These are phyloP conservation scores for Cyberlindnera amylophila DNA, from an alignment of 805 yeast species.

Conservation along the genomic window DNA sequence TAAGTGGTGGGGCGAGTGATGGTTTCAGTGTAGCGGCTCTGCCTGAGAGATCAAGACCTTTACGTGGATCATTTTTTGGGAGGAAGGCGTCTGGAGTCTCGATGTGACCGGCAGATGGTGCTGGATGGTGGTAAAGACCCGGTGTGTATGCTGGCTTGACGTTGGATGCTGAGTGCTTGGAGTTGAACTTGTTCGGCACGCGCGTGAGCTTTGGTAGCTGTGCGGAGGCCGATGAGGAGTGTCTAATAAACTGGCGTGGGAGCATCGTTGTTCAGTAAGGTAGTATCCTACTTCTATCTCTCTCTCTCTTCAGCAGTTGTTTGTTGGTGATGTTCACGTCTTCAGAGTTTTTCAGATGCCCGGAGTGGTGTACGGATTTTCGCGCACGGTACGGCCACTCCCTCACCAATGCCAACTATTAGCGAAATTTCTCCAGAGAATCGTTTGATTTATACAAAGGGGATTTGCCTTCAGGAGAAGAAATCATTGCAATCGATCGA, in stretches of 20 bases:
- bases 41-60: conserved; percentile 31
- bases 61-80: conserved; percentile 59
- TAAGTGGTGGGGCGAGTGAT: conserved; percentile 35
- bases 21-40: conserved; percentile 10
- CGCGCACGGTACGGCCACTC: too few relatives aligned
- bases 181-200: conserved; percentile 58
- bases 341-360: too few relatives aligned
- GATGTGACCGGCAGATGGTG: conserved; percentile 57
- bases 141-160: conserved; percentile 51
- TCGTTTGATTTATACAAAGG: too few relatives aligned
- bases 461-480: too few relatives aligned
- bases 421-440: too few relatives aligned
- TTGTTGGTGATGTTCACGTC: too few relatives aligned
- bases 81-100: conserved; percentile 67
- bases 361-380: too few relatives aligned
- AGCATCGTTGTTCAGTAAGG: too few relatives aligned
- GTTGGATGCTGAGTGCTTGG: conserved; percentile 53
- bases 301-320: too few relatives aligned
- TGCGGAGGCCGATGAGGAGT: conserved; percentile 8
- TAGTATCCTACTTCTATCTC: too few relatives aligned
- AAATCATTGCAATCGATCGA: too few relatives aligned
- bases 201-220: conserved; percentile 18
- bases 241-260: conserved; percentile 7
- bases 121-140: conserved; percentile 58
- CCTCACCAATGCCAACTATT: too few relatives aligned